Percentiles rank a stretch among this genome's conserved stretches.
These are phyloP conservation scores for Leishmania turanica DNA, from an alignment of 208 protist genomes.

Conservation along the genomic window DNA sequence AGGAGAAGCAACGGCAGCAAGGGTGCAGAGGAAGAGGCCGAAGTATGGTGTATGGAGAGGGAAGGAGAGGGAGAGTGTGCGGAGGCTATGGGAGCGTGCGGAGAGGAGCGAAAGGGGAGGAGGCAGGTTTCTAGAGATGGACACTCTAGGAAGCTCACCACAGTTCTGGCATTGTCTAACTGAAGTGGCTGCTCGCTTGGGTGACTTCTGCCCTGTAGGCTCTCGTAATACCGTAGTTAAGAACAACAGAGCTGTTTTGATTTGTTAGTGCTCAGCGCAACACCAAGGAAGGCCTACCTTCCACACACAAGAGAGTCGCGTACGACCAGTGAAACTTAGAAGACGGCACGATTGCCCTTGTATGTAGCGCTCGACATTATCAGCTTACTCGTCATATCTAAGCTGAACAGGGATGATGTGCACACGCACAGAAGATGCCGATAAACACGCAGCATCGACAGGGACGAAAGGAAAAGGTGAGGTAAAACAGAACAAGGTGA, in stretches of 20 bases:
- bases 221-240: not conserved
- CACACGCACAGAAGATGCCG: not conserved
- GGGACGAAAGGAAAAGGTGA: not conserved
- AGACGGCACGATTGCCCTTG: not conserved
- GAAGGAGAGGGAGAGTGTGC: not conserved
- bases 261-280: not conserved
- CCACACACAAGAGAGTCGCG: not conserved
- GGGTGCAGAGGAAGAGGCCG: not conserved
- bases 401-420: not conserved
- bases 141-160: not conserved
- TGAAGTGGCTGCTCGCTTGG: not conserved
- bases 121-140: not conserved
- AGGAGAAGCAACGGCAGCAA: slow-evolving; percentile 1
- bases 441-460: not conserved
- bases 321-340: not conserved
- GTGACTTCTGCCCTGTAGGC: not conserved
- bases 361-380: not conserved
- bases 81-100: not conserved
- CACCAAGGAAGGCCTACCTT: not conserved
- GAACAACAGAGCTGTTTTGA: not conserved
- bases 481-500: not conserved
- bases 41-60: not conserved
- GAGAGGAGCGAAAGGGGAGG: not conserved
- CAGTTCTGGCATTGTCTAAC: not conserved
- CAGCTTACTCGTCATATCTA: not conserved